A percentile compares a stretch with the other conserved stretches of the same genome.
These are phyloP conservation scores for Penicillium odoratum DNA, from an alignment of 495 filamentous ascomycete genomes.

Conservation along the genomic window DNA sequence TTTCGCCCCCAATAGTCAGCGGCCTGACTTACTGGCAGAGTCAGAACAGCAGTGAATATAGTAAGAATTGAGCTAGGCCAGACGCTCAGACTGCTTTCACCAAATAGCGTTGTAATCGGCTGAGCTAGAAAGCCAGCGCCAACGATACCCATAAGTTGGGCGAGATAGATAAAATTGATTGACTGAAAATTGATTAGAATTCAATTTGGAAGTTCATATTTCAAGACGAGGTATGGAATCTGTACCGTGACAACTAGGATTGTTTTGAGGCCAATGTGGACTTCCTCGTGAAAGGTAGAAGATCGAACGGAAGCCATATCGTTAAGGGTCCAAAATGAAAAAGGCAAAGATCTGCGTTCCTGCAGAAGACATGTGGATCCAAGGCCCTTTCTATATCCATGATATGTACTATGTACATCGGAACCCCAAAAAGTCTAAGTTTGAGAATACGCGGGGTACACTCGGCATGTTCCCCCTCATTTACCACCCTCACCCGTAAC, in stretches of 20 bases:
- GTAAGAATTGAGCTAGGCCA: neutral
- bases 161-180: neutral
- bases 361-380: neutral
- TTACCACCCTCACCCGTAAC: neutral
- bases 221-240: neutral
- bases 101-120: neutral
- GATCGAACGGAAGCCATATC: neutral
- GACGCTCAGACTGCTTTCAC: neutral
- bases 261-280: neutral
- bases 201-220: neutral
- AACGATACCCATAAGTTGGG: neutral
- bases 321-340: neutral
- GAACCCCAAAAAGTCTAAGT: neutral
- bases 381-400: neutral
- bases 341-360: neutral
- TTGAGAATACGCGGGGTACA: neutral
- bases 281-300: neutral
- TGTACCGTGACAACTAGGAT: neutral
- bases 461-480: neutral
- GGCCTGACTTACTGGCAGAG: neutral
- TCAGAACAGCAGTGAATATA: neutral
- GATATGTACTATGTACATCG: neutral
- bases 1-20: constrained; percentile 2
- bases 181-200: neutral
- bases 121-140: neutral